Base-by-base conservation (phyloP, 805 yeast genomes). In the Saccharomycopsis malanga region DNA sequence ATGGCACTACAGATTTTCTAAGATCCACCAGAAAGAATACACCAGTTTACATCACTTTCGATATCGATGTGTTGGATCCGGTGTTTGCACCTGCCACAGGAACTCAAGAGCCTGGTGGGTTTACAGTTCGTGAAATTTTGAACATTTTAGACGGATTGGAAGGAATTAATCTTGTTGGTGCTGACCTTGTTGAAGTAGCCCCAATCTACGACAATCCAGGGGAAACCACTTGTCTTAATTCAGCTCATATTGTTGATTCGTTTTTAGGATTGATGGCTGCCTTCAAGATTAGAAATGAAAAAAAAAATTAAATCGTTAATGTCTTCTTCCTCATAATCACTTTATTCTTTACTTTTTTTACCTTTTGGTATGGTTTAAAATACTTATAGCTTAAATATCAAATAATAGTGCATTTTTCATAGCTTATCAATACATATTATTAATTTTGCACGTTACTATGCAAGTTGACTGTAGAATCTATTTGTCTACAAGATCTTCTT, bases 81-180 rank as follows among this genome's bases (percentile, higher is more conserved):
- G 74, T 81, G 1, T 62, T 64, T 39, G 83, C 82, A 3, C 81
- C 85, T 3, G 86, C 81, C 3, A 80, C 87, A 0, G 87, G 87
- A 6, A 81, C 87, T 4, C 73, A 79, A 54, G 87, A 81, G 56
- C 73, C 73, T 1, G 87, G 85, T 7, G 87, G 87, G 9, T 76
- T 79, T 68, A 72, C 75, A 3, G 64, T 78, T 1, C 65, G 87
- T 27, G 87, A 81, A 58, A 64, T 79, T 18, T 66, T 77, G 52
- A 63, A 70, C 2, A 64, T 80, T 18, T 56, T 81, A 32, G 79
- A 81, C 39, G 80, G 77, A 0, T 62, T 81, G 20, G 76, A 72
- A 46, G 79, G 77, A 0, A 60, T 81, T 41, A 69, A 78, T 45
- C 49, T 81, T 25, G 74, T 81, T 2, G 87, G 87, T 3, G 83